Base-by-base conservation (phyloP, 257 asterid genomes). In the Nicotiana obtusifolia region DNA sequence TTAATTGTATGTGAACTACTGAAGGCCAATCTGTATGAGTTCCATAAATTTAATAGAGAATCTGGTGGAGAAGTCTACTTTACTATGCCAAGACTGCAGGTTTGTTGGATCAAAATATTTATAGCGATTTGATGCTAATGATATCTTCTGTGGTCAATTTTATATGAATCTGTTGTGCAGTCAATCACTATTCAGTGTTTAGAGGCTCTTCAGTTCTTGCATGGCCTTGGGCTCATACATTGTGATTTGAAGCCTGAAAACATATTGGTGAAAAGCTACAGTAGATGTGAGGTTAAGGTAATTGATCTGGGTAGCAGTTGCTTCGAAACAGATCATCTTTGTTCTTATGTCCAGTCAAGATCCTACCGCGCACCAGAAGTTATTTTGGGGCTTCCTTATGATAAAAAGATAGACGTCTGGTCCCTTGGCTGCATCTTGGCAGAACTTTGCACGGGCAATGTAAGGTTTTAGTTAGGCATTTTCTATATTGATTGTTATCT, bases 11-110 rank as follows among this genome's bases (percentile, higher is more conserved):
- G 97, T 61, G 97, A 92, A 85, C 86, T 92, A 86, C 97, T 92
- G 59, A 92, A 92, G 83, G 97, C 97, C 78, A 92, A 92, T 81
- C 82, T 92, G 82, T 92, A 92, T 52, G 97, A 92, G 81, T 92
- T 92, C 87, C 97, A 92, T 33, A 92, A 90, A 86, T 92, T 89
- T 78, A 92, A 92, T 83, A 83, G 94, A 88, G 97, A 92, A 90
- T 89, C 97, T 76, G 97, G 97, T 8, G 97, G 97, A 82, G 97
- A 92, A 83, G 97, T 92, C 80, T 92, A 92, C 90, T 92, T 92
- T 82, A 92, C 97, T 10, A 92, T 92, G 97, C 94, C 97, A 22
- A 90, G 97, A 80, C 87, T 92, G 26, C 97, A 92, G 93, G 97
- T 92, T 76, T 66, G 87, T 69, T 61, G 57, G 24, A 15, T 59